Percentiles rank a stretch among this genome's conserved stretches.
Conservation (phyloP, 176 grass and related monocot genomes). For the Avena atlantica region DNA sequence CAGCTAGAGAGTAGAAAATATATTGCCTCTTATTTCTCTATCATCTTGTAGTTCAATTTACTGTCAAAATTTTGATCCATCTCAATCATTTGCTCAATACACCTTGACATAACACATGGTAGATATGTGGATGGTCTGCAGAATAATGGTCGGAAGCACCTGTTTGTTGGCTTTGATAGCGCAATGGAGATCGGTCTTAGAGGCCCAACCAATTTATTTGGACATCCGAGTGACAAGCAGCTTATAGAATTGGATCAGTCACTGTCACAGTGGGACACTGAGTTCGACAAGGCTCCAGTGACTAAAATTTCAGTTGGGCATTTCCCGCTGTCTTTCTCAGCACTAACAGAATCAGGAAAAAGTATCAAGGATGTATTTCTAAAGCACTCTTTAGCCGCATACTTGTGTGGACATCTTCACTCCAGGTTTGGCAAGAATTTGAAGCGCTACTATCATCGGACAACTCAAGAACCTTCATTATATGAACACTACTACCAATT, state of each 20-base stretch:
- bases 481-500: conserved; percentile 71
- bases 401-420: conserved; percentile 95
- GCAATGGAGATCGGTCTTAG: conserved; percentile 75
- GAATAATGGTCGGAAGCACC: conserved; percentile 73
- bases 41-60: background rate
- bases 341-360: conserved; percentile 82
- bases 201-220: conserved; percentile 95
- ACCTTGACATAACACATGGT: conserved; percentile 31
- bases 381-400: conserved; percentile 81
- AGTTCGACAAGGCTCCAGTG: conserved; percentile 49
- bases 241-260: conserved; percentile 66
- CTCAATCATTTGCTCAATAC: background rate
- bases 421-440: conserved; percentile 93
- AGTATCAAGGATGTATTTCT: conserved; percentile 83
- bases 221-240: conserved; percentile 84
- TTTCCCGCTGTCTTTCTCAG: conserved; percentile 88
- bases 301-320: conserved; percentile 83
- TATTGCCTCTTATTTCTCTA: background rate
- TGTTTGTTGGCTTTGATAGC: conserved; percentile 95
- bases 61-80: background rate
- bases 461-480: conserved; percentile 48
- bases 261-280: conserved; percentile 76
- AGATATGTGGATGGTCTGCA: conserved; percentile 56
- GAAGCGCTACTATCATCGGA: conserved; percentile 72
- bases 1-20: background rate